Conservation (phyloP, 2,329 filamentous ascomycete genomes). For the Juglanconis juglandina region DNA sequence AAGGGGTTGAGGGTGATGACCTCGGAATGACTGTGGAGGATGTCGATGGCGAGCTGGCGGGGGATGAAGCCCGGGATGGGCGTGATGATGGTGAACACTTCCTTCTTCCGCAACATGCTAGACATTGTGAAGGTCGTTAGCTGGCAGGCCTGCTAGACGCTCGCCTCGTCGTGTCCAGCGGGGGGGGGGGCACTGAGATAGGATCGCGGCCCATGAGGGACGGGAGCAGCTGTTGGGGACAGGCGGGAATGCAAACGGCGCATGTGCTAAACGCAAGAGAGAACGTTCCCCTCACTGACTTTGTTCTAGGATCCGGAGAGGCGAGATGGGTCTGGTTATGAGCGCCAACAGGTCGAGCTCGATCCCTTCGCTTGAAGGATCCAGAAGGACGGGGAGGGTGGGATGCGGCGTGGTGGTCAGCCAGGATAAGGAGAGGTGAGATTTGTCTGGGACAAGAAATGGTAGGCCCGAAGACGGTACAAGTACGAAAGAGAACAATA, state of each 20-base stretch:
- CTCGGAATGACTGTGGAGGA: slow-evolving; percentile 67
- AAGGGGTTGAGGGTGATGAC: slow-evolving; percentile 70
- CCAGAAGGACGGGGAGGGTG: neutral
- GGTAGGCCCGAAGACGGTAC: neutral
- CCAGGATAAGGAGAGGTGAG: neutral
- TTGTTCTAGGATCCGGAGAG: neutral
- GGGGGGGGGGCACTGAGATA: neutral
- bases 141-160: neutral
- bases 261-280: neutral
- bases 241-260: neutral
- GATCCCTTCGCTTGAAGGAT: neutral
- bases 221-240: neutral
- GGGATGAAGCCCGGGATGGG: slow-evolving; percentile 68
- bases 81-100: slow-evolving; percentile 65
- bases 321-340: neutral
- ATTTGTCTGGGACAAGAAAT: neutral
- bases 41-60: slow-evolving; percentile 68
- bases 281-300: neutral
- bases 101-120: slow-evolving; percentile 58
- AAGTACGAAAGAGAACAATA: neutral
- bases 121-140: slow-evolving; percentile 15
- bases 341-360: neutral
- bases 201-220: neutral
- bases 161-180: neutral
- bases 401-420: neutral